phyloP scores from a whole-genome alignment of 306 rosid species.

The Trifolium subterraneum region DNA sequence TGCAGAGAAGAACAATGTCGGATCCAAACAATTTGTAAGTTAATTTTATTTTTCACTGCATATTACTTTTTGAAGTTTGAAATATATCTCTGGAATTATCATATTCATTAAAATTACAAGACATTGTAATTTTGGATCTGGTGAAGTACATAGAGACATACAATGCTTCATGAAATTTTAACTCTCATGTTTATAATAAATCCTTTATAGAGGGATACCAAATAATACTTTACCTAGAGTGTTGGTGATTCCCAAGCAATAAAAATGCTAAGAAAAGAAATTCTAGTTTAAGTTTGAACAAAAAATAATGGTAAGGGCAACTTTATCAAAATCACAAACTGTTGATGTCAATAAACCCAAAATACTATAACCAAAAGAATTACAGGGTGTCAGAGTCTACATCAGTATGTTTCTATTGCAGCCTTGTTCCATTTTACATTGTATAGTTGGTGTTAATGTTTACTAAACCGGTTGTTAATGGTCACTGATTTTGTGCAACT shows the following conservation, averaged over 20 bases:
- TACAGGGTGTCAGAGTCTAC: slow-evolving; percentile 20
- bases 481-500: slow-evolving; percentile 27
- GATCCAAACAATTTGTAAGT: slow-evolving; percentile 94
- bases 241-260: slow-evolving; percentile 7
- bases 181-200: neutral
- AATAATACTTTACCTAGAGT: neutral
- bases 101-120: slow-evolving; percentile 5
- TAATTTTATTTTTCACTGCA: slow-evolving; percentile 31
- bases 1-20: slow-evolving; percentile 88
- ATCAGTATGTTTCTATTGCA: slow-evolving; percentile 19
- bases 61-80: slow-evolving; percentile 16
- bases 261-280: slow-evolving; percentile 29
- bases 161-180: slow-evolving; percentile 16
- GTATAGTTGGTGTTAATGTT: slow-evolving; percentile 18
- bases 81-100: slow-evolving; percentile 17
- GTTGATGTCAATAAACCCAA: neutral
- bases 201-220: neutral
- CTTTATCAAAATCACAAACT: slow-evolving; percentile 25
- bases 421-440: slow-evolving; percentile 25
- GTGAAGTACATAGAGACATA: slow-evolving; percentile 5
- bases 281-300: slow-evolving; percentile 14
- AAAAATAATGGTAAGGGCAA: neutral
- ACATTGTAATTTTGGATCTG: slow-evolving; percentile 15
- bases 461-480: neutral
- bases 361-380: slow-evolving; percentile 28